Evolutionary conservation across 306 rosid genomes (phyloP).

Genomic region (Cyclanthera cordifolia): DNA sequence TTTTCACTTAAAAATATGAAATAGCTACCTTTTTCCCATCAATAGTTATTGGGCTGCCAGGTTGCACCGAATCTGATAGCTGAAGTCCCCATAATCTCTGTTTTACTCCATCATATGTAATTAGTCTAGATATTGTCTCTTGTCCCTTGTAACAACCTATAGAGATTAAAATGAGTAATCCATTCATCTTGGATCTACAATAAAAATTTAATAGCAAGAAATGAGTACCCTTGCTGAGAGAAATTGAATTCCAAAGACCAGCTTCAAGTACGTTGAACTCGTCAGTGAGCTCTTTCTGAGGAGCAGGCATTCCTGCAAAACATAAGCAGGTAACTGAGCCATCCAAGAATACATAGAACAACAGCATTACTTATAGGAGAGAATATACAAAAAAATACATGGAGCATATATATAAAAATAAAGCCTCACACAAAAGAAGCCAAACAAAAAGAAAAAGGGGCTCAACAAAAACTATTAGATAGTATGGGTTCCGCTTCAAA

Average conservation of each 20-base stretch:
- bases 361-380: not conserved
- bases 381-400: too few relatives aligned
- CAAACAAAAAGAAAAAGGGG: too few relatives aligned
- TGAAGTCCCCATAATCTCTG: slow-evolving; percentile 82
- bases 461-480: too few relatives aligned
- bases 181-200: slow-evolving; percentile 5
- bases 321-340: not conserved
- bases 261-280: slow-evolving; percentile 92
- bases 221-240: slow-evolving; percentile 54
- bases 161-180: slow-evolving; percentile 19
- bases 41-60: slow-evolving; percentile 57
- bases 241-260: slow-evolving; percentile 81
- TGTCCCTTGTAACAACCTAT: slow-evolving; percentile 95
- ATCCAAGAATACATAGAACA: slow-evolving; percentile 14
- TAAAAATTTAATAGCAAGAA: slow-evolving; percentile 11
- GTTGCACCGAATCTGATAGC: slow-evolving; percentile 67
- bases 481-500: too few relatives aligned
- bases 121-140: slow-evolving; percentile 84
- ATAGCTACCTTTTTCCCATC: slow-evolving; percentile 54
- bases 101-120: slow-evolving; percentile 83
- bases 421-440: too few relatives aligned
- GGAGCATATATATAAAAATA: too few relatives aligned
- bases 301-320: slow-evolving; percentile 80
- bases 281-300: slow-evolving; percentile 75
- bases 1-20: not conserved